A percentile compares a stretch with the other conserved stretches of the same genome.
Evolutionary conservation across 2,329 filamentous ascomycete species (phyloP).

Genomic region (Colletotrichum paranaense): DNA sequence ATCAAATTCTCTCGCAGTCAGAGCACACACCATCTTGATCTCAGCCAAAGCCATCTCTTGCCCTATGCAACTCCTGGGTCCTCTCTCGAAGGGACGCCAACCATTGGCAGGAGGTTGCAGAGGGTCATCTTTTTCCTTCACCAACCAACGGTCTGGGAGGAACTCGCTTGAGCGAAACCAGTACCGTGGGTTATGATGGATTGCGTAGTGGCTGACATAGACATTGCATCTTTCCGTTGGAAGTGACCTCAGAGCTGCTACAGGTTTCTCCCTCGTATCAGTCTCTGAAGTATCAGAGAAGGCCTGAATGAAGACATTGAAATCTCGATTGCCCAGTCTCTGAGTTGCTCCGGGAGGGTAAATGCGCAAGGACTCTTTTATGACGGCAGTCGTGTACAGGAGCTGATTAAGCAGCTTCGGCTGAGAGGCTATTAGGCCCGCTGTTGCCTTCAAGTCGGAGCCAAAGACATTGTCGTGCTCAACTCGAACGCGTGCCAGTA

Average conservation of each 20-base stretch:
- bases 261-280: background rate
- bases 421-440: conserved; percentile 39
- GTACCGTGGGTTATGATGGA: conserved; percentile 52
- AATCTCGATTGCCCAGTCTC: conserved; percentile 33
- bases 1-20: conserved; percentile 62
- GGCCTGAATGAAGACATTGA: background rate
- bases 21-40: conserved; percentile 59
- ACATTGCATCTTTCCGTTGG: conserved; percentile 50
- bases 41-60: conserved; percentile 67
- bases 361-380: conserved; percentile 51
- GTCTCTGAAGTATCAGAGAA: background rate
- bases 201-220: conserved; percentile 38
- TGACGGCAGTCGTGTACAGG: conserved; percentile 58
- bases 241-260: conserved; percentile 31
- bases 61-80: conserved; percentile 65
- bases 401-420: conserved; percentile 61
- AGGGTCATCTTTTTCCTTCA: conserved; percentile 41
- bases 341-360: conserved; percentile 47
- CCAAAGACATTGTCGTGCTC: conserved; percentile 57
- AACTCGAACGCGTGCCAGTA: conserved; percentile 40
- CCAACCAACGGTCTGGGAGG: conserved; percentile 55
- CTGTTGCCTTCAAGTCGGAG: conserved; percentile 41
- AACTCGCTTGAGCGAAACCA: conserved; percentile 53
- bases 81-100: conserved; percentile 65
- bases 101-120: conserved; percentile 54